Percentiles rank a stretch among this genome's conserved stretches.
Conservation (phyloP, 2,329 filamentous ascomycete genomes). For the Penicillium aurantiogriseum region DNA sequence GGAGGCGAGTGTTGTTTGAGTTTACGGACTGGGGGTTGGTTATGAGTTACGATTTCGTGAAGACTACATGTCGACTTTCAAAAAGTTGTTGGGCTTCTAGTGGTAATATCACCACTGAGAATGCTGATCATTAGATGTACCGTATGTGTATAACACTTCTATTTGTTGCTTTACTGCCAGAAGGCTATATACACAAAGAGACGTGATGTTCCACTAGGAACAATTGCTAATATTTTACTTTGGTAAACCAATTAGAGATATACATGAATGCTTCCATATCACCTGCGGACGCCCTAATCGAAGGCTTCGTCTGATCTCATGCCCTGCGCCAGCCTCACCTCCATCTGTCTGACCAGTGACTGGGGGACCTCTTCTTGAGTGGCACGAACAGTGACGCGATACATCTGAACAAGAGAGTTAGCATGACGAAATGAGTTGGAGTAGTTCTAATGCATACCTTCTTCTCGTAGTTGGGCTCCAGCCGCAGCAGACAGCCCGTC, state of each 20-base stretch:
- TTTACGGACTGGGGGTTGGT: not conserved
- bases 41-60: slow-evolving; percentile 18
- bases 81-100: not conserved
- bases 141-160: not conserved
- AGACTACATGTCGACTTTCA: not conserved
- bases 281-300: slow-evolving; percentile 1
- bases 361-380: slow-evolving; percentile 87
- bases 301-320: slow-evolving; percentile 16
- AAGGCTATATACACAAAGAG: slow-evolving; percentile 12
- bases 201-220: not conserved
- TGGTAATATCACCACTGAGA: not conserved
- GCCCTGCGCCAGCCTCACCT: slow-evolving; percentile 69
- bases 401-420: slow-evolving; percentile 64
- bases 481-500: slow-evolving; percentile 85
- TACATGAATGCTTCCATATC: slow-evolving; percentile 19
- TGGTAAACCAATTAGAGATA: slow-evolving; percentile 18
- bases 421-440: not conserved
- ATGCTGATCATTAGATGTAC: not conserved
- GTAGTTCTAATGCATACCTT: slow-evolving; percentile 62
- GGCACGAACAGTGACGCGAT: slow-evolving; percentile 87
- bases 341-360: slow-evolving; percentile 80
- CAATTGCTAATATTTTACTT: slow-evolving; percentile 20
- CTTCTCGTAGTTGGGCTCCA: slow-evolving; percentile 91
- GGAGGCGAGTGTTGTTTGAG: slow-evolving; percentile 65
- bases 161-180: not conserved